Evolutionary conservation across 768 basidiomycete genomes (phyloP), one percentile per base, ranked within the genome.

Genomic region (Dacryopinax spathularia): DNA sequence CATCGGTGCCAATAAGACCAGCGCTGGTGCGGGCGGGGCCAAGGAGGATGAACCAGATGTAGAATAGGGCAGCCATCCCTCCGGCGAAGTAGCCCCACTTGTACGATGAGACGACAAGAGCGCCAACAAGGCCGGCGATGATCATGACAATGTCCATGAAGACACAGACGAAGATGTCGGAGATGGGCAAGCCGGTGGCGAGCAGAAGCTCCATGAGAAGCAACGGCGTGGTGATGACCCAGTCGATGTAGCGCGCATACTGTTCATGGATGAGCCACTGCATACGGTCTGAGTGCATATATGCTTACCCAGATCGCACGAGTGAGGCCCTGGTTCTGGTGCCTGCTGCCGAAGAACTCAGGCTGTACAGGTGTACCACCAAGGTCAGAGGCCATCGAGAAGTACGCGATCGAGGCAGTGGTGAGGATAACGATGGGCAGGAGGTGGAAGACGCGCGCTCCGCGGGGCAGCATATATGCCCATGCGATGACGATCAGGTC

Each of bases 221-320:
- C 10, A 80, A 66, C 0, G 83, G 83, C 3, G 81, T 81, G 60
- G 79, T 82, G 75, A 82, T 80, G 63, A 80, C 78, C 80, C 80
- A 82, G 63, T 80, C 79, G 68, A 82, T 80, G 66, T 81, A 83
- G 34, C 80, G 75, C 0, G 77, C 80, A 66, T 74, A 84, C 75
- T 74, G 75, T 65, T 18, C 4, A 22, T 4, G 5, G 39, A 18
- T 41, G 39, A 41, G 22, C 18, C 6, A 6, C 6, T 41, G 39
- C 5, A 22, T 15, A 6, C 5, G 7, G 39, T 27, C 64, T 67
- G 33, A 68, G 67, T 34, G 62, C 18, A 6, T 18, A 18, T 15
- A 15, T 18, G 18, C 39, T 41, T 41, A 41, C 39, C 78, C 78
- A 77, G 72, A 77, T 74, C 69, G 73, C 76, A 20, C 76, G 77